Evolutionary conservation across 169 alveolate species (phyloP).

Genomic region (Plasmodium fragile): DNA sequence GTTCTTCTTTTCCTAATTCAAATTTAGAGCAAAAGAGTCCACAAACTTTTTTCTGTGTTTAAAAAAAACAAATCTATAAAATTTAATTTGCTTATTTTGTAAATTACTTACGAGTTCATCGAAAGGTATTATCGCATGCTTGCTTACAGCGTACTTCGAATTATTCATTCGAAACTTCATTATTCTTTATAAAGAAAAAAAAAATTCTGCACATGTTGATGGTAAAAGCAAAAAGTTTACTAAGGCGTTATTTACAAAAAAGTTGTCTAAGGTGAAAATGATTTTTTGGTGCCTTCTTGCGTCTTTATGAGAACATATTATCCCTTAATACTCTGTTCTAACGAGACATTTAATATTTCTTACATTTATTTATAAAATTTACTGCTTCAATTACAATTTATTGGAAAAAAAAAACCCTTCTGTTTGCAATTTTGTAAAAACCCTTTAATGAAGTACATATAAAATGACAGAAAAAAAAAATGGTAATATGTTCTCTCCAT

Average conservation of each 20-base stretch:
- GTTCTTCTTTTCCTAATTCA: neutral
- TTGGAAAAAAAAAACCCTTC: neutral
- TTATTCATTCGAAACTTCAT: neutral
- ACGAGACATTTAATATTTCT: neutral
- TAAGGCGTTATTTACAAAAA: neutral
- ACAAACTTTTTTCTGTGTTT: neutral
- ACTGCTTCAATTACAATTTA: neutral
- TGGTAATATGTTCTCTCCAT: neutral
- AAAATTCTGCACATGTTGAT: neutral
- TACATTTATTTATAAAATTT: neutral
- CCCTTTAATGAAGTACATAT: neutral
- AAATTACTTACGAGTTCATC: neutral
- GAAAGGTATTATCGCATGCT: neutral
- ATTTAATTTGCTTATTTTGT: neutral
- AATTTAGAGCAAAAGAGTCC: neutral
- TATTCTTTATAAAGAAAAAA: constrained; percentile 1
- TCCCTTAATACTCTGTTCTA: neutral
- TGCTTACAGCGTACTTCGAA: neutral
- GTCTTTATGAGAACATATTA: neutral
- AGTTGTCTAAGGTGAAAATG: neutral
- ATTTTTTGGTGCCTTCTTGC: neutral
- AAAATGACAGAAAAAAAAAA: neutral
- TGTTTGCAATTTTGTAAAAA: constrained; percentile 1
- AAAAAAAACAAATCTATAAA: neutral
- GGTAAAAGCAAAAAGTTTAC: neutral